These are phyloP conservation scores for Rubroshorea leprosula DNA, from an alignment of 345 rosid species.

Conservation along the genomic window DNA sequence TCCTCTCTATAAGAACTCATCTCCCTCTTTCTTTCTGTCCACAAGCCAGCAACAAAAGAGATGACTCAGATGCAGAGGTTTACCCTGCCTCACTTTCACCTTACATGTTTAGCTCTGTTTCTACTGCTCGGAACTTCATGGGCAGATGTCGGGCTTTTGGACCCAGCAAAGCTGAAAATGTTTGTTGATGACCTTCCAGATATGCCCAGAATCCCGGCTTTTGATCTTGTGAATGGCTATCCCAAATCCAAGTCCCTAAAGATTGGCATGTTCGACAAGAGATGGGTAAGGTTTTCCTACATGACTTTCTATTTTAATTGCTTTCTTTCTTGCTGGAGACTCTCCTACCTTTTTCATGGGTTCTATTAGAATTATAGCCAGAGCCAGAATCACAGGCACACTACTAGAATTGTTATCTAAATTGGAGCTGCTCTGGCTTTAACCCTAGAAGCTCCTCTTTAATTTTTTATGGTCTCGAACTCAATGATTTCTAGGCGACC, in stretches of 20 bases:
- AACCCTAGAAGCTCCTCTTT: no score
- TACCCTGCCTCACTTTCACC: not conserved
- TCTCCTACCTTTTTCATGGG: no score
- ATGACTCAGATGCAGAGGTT: not conserved
- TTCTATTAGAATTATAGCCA: no score
- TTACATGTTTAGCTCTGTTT: not conserved
- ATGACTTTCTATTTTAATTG: not conserved
- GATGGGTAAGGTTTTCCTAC: constrained; percentile 47
- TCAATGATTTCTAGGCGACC: no score
- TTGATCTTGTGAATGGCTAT: constrained; percentile 27
- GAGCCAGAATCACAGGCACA: no score
- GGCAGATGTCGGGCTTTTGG: constrained; percentile 30
- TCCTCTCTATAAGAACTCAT: no score
- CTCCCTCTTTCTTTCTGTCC: no score
- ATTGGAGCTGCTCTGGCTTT: no score
- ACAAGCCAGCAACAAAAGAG: no score
- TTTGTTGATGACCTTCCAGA: constrained; percentile 73
- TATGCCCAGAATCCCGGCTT: constrained; percentile 58
- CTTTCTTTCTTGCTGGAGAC: not conserved
- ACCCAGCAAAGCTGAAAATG: constrained; percentile 42
- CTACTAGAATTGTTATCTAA: no score
- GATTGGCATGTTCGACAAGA: constrained; percentile 73
- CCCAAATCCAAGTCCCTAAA: constrained; percentile 40
- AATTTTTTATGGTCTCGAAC: no score
- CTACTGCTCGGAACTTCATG: constrained; percentile 12